Base-by-base conservation (phyloP, 768 basidiomycete species). In the Butyriboletus loyo region DNA sequence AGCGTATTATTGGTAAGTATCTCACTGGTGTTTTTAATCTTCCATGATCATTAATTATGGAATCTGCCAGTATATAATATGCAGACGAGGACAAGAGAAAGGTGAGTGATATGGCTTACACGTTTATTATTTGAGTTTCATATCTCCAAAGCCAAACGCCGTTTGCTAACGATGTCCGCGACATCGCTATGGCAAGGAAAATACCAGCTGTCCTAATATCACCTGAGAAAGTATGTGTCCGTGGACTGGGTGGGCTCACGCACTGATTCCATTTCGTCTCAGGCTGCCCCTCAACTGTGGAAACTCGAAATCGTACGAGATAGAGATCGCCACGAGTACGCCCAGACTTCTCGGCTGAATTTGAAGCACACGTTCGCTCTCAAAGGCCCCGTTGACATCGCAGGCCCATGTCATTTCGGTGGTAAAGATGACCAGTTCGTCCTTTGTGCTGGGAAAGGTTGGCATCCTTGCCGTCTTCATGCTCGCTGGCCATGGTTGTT, bases 211-310 rank as follows among this genome's bases (percentile, higher is more conserved):
- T 78, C 15, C 60, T 81, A 36, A 72, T 82, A 51, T 65, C 70
- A 25, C 66, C 66, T 46, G 66, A 67, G 56, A 67, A 57, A 46
- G 66, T 62, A 40, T 44, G 65, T 22, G 28, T 15, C 30, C 36
- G 14, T 49, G 24, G 31, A 64, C 66, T 50, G 28, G 21, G 34
- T 19, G 36, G n/a, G 25, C 19, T 24, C 46, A 14, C 46, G 40
- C 52, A 40, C 21, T 62, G 52, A 56, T 49, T 34, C 40, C 59
- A 49, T 39, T 45, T 48, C 42, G 13, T 51, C 44, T 13, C 55
- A 87, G 86, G 81, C 85, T 5, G 81, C 86, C n/a, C 87, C 89
- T 7, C 87, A 89, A 63, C 71, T 89, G 4, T 90, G 87, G 87
- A 84, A 80, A 67, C 66, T 90, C 42, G 84, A 88, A 45, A 64